phyloP scores from a whole-genome alignment of 169 alveolate genomes.

The Plasmodium yoelii region DNA sequence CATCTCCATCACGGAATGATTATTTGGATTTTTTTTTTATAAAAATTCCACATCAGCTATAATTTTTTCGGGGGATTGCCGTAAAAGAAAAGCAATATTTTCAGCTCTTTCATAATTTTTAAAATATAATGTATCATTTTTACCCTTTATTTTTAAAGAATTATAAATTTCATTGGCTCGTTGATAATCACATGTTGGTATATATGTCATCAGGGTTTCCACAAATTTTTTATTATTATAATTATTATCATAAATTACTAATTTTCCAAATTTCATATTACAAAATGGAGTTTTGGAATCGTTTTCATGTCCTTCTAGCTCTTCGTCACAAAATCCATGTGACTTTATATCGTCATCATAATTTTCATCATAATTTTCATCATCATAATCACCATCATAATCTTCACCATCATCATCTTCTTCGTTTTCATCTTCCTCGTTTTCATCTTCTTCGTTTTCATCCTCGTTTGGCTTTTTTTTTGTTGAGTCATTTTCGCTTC shows the following conservation, averaged over 20 bases:
- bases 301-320: conserved; percentile 26
- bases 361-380: too few species aligned
- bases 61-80: conserved; percentile 57
- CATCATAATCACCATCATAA: too few species aligned
- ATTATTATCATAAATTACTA: conserved; percentile 74
- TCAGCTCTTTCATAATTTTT: conserved; percentile 70
- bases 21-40: not conserved
- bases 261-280: conserved; percentile 35
- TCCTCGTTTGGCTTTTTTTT: conserved; percentile 7
- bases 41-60: conserved; percentile 58
- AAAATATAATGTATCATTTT: conserved; percentile 55
- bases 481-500: conserved; percentile 37
- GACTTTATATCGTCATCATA: too few species aligned
- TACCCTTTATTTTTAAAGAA: conserved; percentile 55
- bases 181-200: conserved; percentile 50
- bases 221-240: conserved; percentile 54
- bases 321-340: conserved; percentile 43
- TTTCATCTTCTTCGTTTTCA: too few species aligned
- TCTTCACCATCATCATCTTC: too few species aligned
- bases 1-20: not conserved
- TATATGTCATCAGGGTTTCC: conserved; percentile 40
- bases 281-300: conserved; percentile 1
- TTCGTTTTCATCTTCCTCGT: too few species aligned
- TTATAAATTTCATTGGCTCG: conserved; percentile 45
- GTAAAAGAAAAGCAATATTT: conserved; percentile 61